Evolutionary conservation across 2,329 filamentous ascomycete genomes (phyloP).

Genomic region (Pseudocercospora musae): DNA sequence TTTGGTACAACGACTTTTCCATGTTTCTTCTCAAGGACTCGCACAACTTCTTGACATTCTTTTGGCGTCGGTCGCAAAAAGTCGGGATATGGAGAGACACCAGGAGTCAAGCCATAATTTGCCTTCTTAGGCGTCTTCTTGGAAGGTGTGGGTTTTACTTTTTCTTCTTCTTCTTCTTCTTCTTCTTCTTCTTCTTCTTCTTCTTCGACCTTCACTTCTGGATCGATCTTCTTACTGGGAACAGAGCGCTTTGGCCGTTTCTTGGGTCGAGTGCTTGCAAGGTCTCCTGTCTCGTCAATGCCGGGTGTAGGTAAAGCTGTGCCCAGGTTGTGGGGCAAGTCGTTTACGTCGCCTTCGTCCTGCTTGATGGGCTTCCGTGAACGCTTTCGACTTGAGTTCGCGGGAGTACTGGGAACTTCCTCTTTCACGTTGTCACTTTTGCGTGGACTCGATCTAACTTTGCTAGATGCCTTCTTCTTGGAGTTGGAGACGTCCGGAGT

Average conservation of each 20-base stretch:
- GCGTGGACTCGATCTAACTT: background rate
- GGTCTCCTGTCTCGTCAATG: conserved; percentile 24
- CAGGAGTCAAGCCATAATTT: conserved; percentile 47
- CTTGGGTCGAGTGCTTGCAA: conserved; percentile 23
- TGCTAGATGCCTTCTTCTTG: conserved; percentile 22
- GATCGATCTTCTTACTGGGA: conserved; percentile 11
- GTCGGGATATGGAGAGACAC: conserved; percentile 64
- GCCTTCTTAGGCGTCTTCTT: conserved; percentile 42
- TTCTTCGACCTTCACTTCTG: conserved; percentile 9
- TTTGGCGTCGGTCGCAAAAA: conserved; percentile 62
- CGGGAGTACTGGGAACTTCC: conserved; percentile 11
- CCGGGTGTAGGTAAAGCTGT: conserved; percentile 32
- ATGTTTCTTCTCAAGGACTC: conserved; percentile 63
- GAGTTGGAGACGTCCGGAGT: conserved; percentile 37
- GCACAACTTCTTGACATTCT: conserved; percentile 67
- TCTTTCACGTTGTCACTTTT: background rate
- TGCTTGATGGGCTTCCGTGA: conserved; percentile 36
- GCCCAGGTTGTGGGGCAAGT: conserved; percentile 58
- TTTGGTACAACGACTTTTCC: conserved; percentile 62
- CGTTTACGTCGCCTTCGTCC: conserved; percentile 42
- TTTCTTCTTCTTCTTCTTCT: conserved; percentile 6
- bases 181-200: conserved; percentile 12
- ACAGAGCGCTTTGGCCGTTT: conserved; percentile 27
- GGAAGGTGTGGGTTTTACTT: conserved; percentile 21
- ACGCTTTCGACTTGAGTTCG: conserved; percentile 37